Evolutionary conservation across 495 filamentous ascomycete genomes (phyloP), one percentile per base, ranked within the genome.

Genomic region (Penicillium pancosmium): DNA sequence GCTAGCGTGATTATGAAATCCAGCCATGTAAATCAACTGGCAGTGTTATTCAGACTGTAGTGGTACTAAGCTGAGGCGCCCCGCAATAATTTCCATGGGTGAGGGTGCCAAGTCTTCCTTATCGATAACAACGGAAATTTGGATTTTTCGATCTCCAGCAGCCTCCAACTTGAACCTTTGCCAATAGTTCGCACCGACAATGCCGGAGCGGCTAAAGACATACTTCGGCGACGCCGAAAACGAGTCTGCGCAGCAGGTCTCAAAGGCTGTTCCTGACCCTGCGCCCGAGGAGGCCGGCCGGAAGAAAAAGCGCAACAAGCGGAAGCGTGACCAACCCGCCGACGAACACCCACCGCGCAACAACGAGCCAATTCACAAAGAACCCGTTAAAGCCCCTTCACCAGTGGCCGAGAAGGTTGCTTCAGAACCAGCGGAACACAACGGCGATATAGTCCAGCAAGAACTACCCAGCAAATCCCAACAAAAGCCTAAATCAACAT

Each of bases 131-230:
- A 59, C 41, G 50, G 57, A 51, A 63, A 68, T 55, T 55, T 61
- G 73, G 72, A 74, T 71, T 61, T 69, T 67, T 70, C 61, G 69
- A 64, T 61, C 52, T 27, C 27, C 27, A 7, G 4, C 27, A 8
- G 23, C 25, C 43, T 19, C 8, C 41, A 44, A 38, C 35, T 27
- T n/a, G 13, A 18, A 41, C 10, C 23, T 56, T 31, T 5, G n/a
- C 18, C 21, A 35, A 44, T 38, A 15, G 48, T 57, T 21, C 41
- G 38, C 25, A 52, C 44, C 31, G 55, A 72, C 47, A 50, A 86
- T 86, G 83, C 82, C 82, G 12, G 81, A 84, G 68, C 75, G 72
- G 52, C 54, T 68, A 11, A 59, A 66, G 35, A 64, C 64, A 12
- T 46, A 67, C 15, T 71, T 71, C 40, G 63, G 55, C 11, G 63